Base-by-base conservation (phyloP, 352 stramenopile species). In the Phytophthora palmivora region DNA sequence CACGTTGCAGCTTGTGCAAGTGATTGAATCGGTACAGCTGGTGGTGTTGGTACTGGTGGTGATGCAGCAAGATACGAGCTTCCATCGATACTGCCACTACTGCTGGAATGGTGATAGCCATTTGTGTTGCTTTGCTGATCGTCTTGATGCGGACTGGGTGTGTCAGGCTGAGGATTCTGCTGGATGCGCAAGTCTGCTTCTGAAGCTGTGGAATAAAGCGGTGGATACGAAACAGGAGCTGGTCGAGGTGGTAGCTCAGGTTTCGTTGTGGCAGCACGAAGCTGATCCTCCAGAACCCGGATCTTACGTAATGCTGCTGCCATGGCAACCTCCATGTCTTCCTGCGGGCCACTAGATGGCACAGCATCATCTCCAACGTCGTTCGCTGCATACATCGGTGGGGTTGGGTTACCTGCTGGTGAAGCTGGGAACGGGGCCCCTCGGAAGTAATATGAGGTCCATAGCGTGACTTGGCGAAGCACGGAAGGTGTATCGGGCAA, bases 401-500 rank as follows among this genome's bases (percentile, higher is more conserved):
- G 67, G 6, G 44, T 74, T 10, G 74, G 58, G 54, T 92, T 94
- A 0, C 70, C 70, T 7, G 41, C n/a, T 0, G 80, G 72, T 12
- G 62, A 70, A 9, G 70, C 61, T 2, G 76, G 68, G 9, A 90
- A 70, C 4, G 79, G 76, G 11, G 84, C 47, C 1, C 83, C 75
- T 4, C 83, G 82, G 61, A 85, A 90, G 72, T 93, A 95, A 58
- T 89, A 92, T 4, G 88, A 87, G 16, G 62, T 92, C 87, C 87
- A 95, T 0, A 95, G 62, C 34, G 80, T 87, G 10, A 92, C 85
- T 38, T 92, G 82, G 8, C 87, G 78, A 33, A 94, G 57, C 22
- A 95, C 51, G 1, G 76, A 69, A 0, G 82, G 72, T 1, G 72
- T 46, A 1, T 86, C 74, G 7, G 87, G 87, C 34, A 95, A 53